A percentile compares a stretch with the other conserved stretches of the same genome.
Evolutionary conservation across 2,329 filamentous ascomycete species (phyloP).

Genomic region (Xylariomycetidae sp.): DNA sequence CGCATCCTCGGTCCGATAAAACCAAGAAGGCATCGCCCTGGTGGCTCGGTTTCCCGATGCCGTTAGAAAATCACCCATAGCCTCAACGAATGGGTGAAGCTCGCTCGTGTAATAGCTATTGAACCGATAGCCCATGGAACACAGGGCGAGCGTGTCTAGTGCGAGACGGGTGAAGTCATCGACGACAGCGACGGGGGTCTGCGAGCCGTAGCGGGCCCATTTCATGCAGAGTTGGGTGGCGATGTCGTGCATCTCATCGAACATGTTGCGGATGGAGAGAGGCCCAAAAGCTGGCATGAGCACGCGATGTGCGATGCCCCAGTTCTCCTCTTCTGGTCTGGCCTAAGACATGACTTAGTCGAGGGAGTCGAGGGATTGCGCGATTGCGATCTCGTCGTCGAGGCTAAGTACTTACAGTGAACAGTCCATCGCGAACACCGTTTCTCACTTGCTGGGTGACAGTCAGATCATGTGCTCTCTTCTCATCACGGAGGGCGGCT

Average conservation of each 20-base stretch:
- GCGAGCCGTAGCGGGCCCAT: constrained; percentile 60
- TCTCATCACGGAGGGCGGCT: no score
- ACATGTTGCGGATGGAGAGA: constrained; percentile 63
- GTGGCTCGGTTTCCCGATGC: constrained; percentile 49
- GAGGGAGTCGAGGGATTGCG: neutral
- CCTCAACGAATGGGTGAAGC: constrained; percentile 64
- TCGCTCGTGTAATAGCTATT: constrained; percentile 68
- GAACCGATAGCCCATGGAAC: constrained; percentile 68
- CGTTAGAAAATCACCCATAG: constrained; percentile 60
- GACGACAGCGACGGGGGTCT: constrained; percentile 48
- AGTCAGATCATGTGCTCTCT: no score
- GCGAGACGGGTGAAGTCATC: constrained; percentile 47
- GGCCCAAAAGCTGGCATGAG: constrained; percentile 52
- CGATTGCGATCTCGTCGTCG: no score
- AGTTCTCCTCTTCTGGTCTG: constrained; percentile 49
- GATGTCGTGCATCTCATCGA: constrained; percentile 65
- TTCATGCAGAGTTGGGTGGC: constrained; percentile 62
- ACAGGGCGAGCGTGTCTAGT: constrained; percentile 67
- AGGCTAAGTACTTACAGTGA: constrained; percentile 52
- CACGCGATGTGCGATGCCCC: constrained; percentile 42
- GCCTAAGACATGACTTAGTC: constrained; percentile 25
- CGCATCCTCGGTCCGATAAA: constrained; percentile 43
- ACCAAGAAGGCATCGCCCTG: constrained; percentile 43
- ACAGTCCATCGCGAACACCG: constrained; percentile 60
- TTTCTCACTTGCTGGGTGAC: constrained; percentile 47